Evolutionary conservation across 495 filamentous ascomycete genomes (phyloP), one percentile per base, ranked within the genome.

Genomic region (Lentithecium fluviatile): DNA sequence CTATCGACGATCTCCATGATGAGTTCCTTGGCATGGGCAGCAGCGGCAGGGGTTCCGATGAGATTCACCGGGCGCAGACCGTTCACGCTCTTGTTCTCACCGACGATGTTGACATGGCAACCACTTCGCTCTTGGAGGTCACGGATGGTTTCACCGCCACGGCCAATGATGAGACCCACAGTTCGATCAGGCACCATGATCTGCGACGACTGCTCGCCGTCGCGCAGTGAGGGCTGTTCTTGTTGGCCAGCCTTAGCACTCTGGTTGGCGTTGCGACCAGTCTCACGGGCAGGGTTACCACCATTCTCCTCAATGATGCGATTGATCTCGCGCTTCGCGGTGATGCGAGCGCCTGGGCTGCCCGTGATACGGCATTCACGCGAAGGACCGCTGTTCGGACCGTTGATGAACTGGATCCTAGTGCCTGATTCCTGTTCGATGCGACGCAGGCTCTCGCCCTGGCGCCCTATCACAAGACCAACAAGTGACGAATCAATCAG

Each of bases 141-240:
- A 34, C 92, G 85, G 62, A 93, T 93, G 5, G 89, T 92, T 73
- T 93, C 89, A 25, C 89, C 89, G 20, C 88, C 89, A 45, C 89
- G 83, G 21, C 89, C 89, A 62, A 93, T 93, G 60, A 93, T 92
- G 29, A 93, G 76, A 54, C 89, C 89, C 53, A 93, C 89, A 2
- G 89, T 93, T 58, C 88, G 82, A 74, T 92, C 90, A n/a, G 89
- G 89, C 7, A 94, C 89, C 85, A 93, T 90, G 60, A 94, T 91
- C 73, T 91, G 86, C 45, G 85, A 82, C 57, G 79, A 86, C 55
- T 88, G 85, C 70, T 92, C 89, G 51, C 85, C 85, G 49, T 86
- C 85, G 49, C 85, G 80, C 43, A 87, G 75, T 15, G 81, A 75
- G 40, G 83, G 79, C 50, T 80, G 77, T 64, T 77, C 70, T 64